A percentile compares a stretch with the other conserved stretches of the same genome.
Conservation (phyloP, 2,329 filamentous ascomycete species). For the Curvularia eragrostidis region DNA sequence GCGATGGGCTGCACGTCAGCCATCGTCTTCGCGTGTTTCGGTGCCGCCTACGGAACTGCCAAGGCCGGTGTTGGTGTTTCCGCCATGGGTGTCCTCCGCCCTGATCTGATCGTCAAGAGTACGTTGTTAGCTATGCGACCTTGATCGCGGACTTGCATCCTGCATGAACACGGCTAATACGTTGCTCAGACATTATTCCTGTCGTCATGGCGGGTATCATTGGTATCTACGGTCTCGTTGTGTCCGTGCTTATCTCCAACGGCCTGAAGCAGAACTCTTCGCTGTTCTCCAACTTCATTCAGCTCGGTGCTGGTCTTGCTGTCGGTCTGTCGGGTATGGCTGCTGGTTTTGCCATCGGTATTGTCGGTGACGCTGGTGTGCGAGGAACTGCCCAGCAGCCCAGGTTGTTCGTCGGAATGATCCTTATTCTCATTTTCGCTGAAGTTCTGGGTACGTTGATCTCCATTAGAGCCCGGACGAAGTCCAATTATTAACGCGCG, state of each 20-base stretch:
- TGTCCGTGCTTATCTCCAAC: slow-evolving; percentile 63
- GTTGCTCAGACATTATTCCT: slow-evolving; percentile 84
- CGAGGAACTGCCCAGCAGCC: slow-evolving; percentile 85
- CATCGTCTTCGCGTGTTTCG: slow-evolving; percentile 96
- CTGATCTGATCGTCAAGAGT: slow-evolving; percentile 99
- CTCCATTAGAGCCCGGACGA: not conserved
- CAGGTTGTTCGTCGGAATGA: slow-evolving; percentile 94
- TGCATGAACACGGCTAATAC: slow-evolving; percentile 21
- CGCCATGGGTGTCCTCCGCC: slow-evolving; percentile 96
- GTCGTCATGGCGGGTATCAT: slow-evolving; percentile 99
- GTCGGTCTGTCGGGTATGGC: slow-evolving; percentile 87
- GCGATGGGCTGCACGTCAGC: slow-evolving; percentile 95
- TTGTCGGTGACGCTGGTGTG: slow-evolving; percentile 80
- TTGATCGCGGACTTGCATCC: not conserved
- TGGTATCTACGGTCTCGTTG: slow-evolving; percentile 78
- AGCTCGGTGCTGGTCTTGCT: slow-evolving; percentile 60
- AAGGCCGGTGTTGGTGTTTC: slow-evolving; percentile 99
- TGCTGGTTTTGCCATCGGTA: slow-evolving; percentile 77
- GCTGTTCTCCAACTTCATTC: slow-evolving; percentile 61
- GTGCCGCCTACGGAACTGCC: slow-evolving; percentile 97
- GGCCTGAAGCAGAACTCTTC: slow-evolving; percentile 56
- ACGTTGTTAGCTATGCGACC: slow-evolving; percentile 53
- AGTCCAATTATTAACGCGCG: slow-evolving; percentile 10
- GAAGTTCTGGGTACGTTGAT: slow-evolving; percentile 88
- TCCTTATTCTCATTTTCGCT: slow-evolving; percentile 98